A percentile compares a stretch with the other conserved stretches of the same genome.
Conservation (phyloP, 352 stramenopile genomes). For the Globisporangium okanoganense region DNA sequence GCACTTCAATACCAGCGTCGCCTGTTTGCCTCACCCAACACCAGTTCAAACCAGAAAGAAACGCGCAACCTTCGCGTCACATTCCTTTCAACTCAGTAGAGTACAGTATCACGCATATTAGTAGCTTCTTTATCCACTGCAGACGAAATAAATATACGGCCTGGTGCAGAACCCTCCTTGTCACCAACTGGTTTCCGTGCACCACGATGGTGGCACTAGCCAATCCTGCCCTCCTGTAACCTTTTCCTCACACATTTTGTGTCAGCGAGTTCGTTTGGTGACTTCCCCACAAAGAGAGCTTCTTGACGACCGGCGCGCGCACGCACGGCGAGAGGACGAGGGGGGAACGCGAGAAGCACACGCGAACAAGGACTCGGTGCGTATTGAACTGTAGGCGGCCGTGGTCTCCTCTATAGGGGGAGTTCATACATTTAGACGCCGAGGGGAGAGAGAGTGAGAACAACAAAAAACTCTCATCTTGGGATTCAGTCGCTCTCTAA, state of each 20-base stretch:
- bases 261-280: background rate
- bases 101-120: background rate
- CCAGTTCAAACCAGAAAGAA: background rate
- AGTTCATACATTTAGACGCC: background rate
- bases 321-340: background rate
- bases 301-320: background rate
- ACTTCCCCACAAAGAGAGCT: background rate
- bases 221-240: background rate
- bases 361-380: background rate
- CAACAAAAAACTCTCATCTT: background rate
- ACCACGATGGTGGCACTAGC: background rate
- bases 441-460: background rate
- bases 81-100: background rate
- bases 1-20: background rate
- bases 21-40: background rate
- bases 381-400: background rate
- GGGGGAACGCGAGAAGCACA: background rate
- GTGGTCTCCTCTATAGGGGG: background rate
- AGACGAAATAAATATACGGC: background rate
- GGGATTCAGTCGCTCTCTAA: background rate
- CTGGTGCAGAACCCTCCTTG: background rate
- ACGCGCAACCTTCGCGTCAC: constrained; percentile 5
- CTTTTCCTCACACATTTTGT: constrained; percentile 9
- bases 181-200: background rate
- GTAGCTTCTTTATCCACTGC: background rate